Conservation (phyloP, 345 rosid species). For the Citrus cavaleriei region DNA sequence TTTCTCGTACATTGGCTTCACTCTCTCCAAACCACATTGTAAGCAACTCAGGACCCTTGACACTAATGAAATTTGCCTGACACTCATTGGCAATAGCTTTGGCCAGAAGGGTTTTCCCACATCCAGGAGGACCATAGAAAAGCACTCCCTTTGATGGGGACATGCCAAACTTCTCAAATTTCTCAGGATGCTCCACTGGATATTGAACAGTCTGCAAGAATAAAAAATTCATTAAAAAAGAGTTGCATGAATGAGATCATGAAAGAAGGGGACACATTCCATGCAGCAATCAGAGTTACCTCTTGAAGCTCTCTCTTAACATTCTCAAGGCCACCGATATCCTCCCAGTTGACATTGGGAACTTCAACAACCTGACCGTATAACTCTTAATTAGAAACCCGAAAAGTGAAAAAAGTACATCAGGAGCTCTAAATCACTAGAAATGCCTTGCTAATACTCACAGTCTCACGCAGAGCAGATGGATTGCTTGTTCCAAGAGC, state of each 20-base stretch:
- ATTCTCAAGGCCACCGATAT: conserved; percentile 93
- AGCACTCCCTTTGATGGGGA: conserved; percentile 96
- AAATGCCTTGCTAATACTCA: conserved; percentile 28
- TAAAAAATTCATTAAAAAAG: neutral
- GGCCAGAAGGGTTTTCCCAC: conserved; percentile 96
- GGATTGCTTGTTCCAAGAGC: conserved; percentile 89
- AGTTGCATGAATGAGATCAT: neutral
- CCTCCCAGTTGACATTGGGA: conserved; percentile 87
- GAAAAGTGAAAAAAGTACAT: neutral
- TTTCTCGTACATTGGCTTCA: conserved; percentile 94
- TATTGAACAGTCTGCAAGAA: conserved; percentile 84
- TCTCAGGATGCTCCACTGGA: conserved; percentile 99
- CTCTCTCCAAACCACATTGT: conserved; percentile 99
- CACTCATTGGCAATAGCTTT: conserved; percentile 98
- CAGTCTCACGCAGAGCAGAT: conserved; percentile 83
- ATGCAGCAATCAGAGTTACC: conserved; percentile 35
- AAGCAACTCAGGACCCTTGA: conserved; percentile 94
- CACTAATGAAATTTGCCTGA: conserved; percentile 93
- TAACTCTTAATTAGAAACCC: neutral
- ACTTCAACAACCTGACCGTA: conserved; percentile 83
- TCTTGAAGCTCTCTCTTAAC: conserved; percentile 96
- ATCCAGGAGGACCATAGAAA: conserved; percentile 97
- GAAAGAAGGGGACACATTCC: neutral
- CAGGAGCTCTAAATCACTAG: neutral
- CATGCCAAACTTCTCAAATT: conserved; percentile 95